Percentiles rank a stretch among this genome's conserved stretches.
These are phyloP conservation scores for Penicillium coffeae DNA, from an alignment of 495 filamentous ascomycete genomes.

Conservation along the genomic window DNA sequence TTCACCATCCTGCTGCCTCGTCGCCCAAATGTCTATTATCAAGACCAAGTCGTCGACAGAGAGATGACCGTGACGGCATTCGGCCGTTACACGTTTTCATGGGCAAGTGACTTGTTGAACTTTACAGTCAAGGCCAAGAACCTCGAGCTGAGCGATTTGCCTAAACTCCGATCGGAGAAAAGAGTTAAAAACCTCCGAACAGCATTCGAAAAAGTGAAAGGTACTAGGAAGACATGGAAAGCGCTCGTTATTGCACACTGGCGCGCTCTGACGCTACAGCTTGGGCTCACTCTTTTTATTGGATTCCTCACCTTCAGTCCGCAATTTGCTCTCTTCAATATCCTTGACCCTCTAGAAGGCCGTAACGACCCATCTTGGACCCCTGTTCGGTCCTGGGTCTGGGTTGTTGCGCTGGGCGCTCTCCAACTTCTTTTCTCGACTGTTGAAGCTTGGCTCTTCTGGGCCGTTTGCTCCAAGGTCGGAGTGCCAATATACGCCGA, in stretches of 20 bases:
- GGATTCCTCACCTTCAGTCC: slow-evolving; percentile 63
- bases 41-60: slow-evolving; percentile 58
- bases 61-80: slow-evolving; percentile 58
- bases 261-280: slow-evolving; percentile 50
- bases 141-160: slow-evolving; percentile 58
- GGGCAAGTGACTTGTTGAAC: slow-evolving; percentile 53
- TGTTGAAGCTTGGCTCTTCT: slow-evolving; percentile 60
- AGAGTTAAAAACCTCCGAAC: slow-evolving; percentile 28
- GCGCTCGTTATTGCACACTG: slow-evolving; percentile 55
- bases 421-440: slow-evolving; percentile 52
- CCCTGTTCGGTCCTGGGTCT: slow-evolving; percentile 54
- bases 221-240: slow-evolving; percentile 55
- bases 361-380: slow-evolving; percentile 34
- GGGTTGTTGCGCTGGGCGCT: slow-evolving; percentile 60
- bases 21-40: slow-evolving; percentile 58
- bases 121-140: slow-evolving; percentile 50
- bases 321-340: slow-evolving; percentile 62
- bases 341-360: slow-evolving; percentile 61
- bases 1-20: slow-evolving; percentile 52
- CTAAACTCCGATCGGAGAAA: slow-evolving; percentile 34
- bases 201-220: slow-evolving; percentile 49
- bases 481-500: slow-evolving; percentile 64
- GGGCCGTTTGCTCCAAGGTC: slow-evolving; percentile 61
- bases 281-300: slow-evolving; percentile 45
- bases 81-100: slow-evolving; percentile 60